A percentile compares a stretch with the other conserved stretches of the same genome.
Conservation (phyloP, 345 rosid genomes). For the Eucalyptus pauciflora region DNA sequence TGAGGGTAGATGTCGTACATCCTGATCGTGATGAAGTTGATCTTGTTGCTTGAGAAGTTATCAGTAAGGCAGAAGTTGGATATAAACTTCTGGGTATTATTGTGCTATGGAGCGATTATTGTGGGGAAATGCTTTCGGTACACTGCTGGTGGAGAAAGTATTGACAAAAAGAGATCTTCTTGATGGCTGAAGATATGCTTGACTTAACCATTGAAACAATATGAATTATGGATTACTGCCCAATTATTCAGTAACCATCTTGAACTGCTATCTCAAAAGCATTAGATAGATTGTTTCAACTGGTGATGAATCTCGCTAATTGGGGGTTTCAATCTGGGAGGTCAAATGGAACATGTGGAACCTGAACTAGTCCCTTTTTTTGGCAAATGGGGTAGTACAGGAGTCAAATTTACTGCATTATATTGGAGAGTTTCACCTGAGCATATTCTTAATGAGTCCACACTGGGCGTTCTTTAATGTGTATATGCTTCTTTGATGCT, state of each 20-base stretch:
- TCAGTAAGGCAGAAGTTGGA: neutral
- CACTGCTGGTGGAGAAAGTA: neutral
- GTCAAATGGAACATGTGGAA: neutral
- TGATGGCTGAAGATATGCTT: neutral
- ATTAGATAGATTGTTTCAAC: neutral
- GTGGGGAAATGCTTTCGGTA: neutral
- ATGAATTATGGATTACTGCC: neutral
- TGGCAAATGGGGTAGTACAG: neutral
- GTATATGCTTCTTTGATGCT: neutral
- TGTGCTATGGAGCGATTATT: neutral
- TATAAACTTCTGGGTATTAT: neutral
- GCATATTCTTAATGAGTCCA: neutral
- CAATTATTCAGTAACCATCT: neutral
- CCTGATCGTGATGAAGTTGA: conserved; percentile 75
- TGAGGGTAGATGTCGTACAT: conserved; percentile 77
- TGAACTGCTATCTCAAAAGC: neutral
- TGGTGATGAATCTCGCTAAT: neutral
- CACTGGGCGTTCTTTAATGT: neutral
- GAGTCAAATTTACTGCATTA: neutral
- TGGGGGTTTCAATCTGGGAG: neutral
- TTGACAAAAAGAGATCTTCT: neutral
- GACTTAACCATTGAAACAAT: neutral
- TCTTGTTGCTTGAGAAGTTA: conserved; percentile 44
- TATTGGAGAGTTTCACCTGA: neutral
- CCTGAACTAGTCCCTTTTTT: neutral